Evolutionary conservation across 495 filamentous ascomycete species (phyloP).

Genomic region (Xylaria longipes): DNA sequence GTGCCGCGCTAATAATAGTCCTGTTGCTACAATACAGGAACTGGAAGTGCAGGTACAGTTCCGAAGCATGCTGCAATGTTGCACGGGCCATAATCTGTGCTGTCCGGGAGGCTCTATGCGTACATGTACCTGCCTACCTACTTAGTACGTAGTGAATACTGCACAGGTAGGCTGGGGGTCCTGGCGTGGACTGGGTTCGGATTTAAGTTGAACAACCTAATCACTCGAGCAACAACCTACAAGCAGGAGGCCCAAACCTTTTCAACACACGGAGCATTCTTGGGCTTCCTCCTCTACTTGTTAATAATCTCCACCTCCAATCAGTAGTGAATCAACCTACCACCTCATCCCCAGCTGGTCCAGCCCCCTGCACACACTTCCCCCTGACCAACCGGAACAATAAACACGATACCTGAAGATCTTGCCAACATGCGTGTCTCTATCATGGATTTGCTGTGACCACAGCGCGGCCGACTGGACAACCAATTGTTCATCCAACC

Average conservation of each 20-base stretch:
- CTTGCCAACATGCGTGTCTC: conserved; percentile 15
- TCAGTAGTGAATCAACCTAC: background rate
- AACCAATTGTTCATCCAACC: background rate
- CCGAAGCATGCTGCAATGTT: background rate
- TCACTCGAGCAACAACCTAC: background rate
- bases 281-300: background rate
- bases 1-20: background rate
- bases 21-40: background rate
- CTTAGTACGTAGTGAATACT: background rate
- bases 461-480: background rate
- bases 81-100: background rate
- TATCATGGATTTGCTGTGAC: conserved; percentile 17
- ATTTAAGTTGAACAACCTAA: background rate
- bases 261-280: background rate
- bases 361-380: background rate
- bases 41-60: too few relatives aligned
- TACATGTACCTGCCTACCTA: background rate
- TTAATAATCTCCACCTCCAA: background rate
- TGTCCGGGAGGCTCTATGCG: background rate
- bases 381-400: conserved; percentile 11
- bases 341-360: conserved; percentile 5
- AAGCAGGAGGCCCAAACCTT: background rate
- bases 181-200: background rate
- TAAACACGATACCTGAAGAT: conserved; percentile 12
- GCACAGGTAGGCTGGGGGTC: background rate